These are phyloP conservation scores for Dryas alaskensis DNA, from an alignment of 306 rosid species.

Conservation along the genomic window DNA sequence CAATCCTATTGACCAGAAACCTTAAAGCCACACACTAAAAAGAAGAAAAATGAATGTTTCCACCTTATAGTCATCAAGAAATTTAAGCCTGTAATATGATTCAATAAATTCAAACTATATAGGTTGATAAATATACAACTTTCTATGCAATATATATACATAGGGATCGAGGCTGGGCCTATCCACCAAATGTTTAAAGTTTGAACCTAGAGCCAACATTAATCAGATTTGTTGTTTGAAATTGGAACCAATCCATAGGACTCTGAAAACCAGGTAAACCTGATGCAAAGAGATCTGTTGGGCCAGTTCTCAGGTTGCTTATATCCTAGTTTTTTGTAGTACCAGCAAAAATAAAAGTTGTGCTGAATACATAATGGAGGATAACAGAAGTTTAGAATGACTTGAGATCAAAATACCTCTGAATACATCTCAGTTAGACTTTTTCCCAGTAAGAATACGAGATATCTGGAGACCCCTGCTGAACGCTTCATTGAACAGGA, in stretches of 20 bases:
- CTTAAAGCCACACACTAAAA: not conserved
- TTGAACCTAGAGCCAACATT: no score
- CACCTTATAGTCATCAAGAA: not conserved
- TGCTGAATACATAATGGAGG: not conserved
- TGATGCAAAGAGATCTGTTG: no score
- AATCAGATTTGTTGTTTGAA: not conserved
- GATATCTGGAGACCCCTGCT: constrained; percentile 98
- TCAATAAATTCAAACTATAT: not conserved
- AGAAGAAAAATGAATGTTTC: not conserved
- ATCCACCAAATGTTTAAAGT: not conserved
- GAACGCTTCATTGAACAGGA: constrained; percentile 90
- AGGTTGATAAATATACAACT: not conserved
- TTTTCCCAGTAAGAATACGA: constrained; percentile 81
- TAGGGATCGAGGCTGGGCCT: not conserved
- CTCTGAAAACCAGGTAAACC: not conserved
- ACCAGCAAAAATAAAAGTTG: not conserved
- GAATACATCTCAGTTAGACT: constrained; percentile 42
- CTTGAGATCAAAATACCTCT: constrained; percentile 43
- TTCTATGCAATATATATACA: no score
- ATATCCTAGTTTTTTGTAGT: not conserved
- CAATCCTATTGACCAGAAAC: no score
- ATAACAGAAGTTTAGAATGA: constrained; percentile 2
- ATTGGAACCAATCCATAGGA: not conserved
- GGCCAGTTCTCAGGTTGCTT: no score
- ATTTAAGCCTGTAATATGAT: not conserved